phyloP scores from a whole-genome alignment of 2,329 filamentous ascomycete genomes.

The Akanthomyces lecanii region DNA sequence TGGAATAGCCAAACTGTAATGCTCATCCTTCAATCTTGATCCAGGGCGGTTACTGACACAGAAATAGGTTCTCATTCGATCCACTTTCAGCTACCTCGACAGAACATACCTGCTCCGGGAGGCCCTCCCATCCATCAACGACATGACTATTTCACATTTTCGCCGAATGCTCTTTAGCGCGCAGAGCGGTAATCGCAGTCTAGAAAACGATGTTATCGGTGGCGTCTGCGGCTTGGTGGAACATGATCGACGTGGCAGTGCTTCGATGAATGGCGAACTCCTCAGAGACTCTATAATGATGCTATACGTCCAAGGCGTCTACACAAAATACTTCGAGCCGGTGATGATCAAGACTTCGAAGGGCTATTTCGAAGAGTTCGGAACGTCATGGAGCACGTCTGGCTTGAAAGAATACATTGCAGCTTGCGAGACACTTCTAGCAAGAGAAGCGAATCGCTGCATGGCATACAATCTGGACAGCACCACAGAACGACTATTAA shows the following conservation, averaged over 20 bases:
- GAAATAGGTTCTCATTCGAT: constrained; percentile 66
- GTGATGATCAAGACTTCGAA: constrained; percentile 65
- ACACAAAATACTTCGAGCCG: constrained; percentile 75
- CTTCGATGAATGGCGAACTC: constrained; percentile 57
- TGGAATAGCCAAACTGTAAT: constrained; percentile 77
- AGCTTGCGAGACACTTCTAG: constrained; percentile 64
- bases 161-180: constrained; percentile 52
- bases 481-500: constrained; percentile 73
- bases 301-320: constrained; percentile 80
- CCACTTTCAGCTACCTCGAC: constrained; percentile 91
- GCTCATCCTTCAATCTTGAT: constrained; percentile 8
- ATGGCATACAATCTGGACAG: constrained; percentile 78
- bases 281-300: constrained; percentile 74
- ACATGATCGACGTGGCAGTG: constrained; percentile 59
- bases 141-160: constrained; percentile 75
- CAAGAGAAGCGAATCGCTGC: constrained; percentile 69
- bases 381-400: constrained; percentile 57
- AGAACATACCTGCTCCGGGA: constrained; percentile 79
- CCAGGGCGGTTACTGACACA: constrained; percentile 12
- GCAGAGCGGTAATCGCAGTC: constrained; percentile 22
- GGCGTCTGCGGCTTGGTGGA: constrained; percentile 72
- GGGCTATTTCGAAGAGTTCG: constrained; percentile 65
- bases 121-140: constrained; percentile 67
- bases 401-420: constrained; percentile 72
- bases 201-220: constrained; percentile 34